phyloP scores from a whole-genome alignment of 805 yeast species.

The Hemisphaericaspora nanyangensis region DNA sequence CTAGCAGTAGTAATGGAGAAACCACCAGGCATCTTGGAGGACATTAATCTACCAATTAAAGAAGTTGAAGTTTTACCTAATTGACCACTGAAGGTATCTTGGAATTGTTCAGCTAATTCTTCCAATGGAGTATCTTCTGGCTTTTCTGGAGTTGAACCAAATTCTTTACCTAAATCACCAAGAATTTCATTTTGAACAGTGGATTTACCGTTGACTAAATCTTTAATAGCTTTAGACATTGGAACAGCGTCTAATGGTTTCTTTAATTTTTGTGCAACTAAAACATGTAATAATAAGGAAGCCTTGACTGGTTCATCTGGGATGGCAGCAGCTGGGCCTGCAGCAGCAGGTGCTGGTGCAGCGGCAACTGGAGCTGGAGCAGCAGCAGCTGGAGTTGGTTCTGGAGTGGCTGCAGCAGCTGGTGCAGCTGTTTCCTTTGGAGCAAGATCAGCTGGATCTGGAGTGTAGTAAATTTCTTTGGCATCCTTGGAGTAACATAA shows the following conservation, averaged over 20 bases:
- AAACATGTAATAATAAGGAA: slow-evolving; percentile 71
- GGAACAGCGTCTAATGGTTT: slow-evolving; percentile 84
- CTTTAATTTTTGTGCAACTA: slow-evolving; percentile 95
- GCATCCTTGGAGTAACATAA: slow-evolving; percentile 94
- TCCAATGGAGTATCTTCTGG: slow-evolving; percentile 97
- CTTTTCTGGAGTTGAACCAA: slow-evolving; percentile 96
- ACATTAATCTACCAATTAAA: slow-evolving; percentile 82
- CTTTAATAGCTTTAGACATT: slow-evolving; percentile 90
- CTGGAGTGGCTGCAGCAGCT: slow-evolving; percentile 25
- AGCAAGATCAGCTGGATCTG: slow-evolving; percentile 62
- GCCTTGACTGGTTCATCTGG: slow-evolving; percentile 92
- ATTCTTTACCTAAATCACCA: slow-evolving; percentile 98
- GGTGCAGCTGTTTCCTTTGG: slow-evolving; percentile 25
- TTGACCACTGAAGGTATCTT: slow-evolving; percentile 81
- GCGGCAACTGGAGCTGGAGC: slow-evolving; percentile 52
- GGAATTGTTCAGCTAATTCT: slow-evolving; percentile 94
- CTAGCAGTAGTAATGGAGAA: slow-evolving; percentile 89
- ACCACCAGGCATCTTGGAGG: slow-evolving; percentile 99
- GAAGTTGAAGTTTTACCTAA: slow-evolving; percentile 93
- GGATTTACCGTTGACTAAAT: slow-evolving; percentile 96
- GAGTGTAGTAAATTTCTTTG: slow-evolving; percentile 93
- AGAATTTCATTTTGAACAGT: slow-evolving; percentile 97
- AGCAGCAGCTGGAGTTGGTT: slow-evolving; percentile 51
- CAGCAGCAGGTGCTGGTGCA: slow-evolving; percentile 56
- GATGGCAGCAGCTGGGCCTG: slow-evolving; percentile 79